Conservation (phyloP, 2,329 filamentous ascomycete genomes). For the Aspergillus eucalypticola region DNA sequence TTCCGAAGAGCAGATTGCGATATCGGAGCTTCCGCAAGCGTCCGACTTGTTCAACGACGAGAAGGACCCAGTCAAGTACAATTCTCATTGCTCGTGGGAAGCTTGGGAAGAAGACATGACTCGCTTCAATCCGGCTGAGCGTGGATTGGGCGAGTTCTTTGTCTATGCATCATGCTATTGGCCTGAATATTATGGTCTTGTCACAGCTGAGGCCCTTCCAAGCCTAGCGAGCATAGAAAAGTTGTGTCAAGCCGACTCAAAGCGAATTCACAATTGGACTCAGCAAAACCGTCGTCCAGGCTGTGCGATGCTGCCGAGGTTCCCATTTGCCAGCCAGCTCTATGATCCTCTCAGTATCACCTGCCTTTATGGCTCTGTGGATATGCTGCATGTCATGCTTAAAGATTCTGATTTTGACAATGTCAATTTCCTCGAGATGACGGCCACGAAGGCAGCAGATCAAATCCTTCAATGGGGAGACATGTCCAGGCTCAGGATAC, state of each 20-base stretch:
- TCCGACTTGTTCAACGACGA: slow-evolving; percentile 28
- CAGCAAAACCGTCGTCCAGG: slow-evolving; percentile 35
- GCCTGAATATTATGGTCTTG: slow-evolving; percentile 32
- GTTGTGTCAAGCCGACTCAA: slow-evolving; percentile 26
- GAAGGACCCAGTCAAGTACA: slow-evolving; percentile 19
- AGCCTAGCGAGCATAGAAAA: slow-evolving; percentile 10
- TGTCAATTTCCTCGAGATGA: slow-evolving; percentile 13
- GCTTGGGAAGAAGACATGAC: slow-evolving; percentile 34
- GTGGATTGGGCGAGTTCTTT: slow-evolving; percentile 33
- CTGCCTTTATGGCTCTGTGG: slow-evolving; percentile 36
- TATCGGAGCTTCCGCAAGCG: slow-evolving; percentile 26
- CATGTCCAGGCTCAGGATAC: slow-evolving; percentile 22
- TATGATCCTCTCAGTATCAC: slow-evolving; percentile 40
- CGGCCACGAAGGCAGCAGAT: slow-evolving; percentile 24
- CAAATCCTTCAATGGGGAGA: slow-evolving; percentile 33
- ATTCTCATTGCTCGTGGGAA: slow-evolving; percentile 31
- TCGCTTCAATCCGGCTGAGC: slow-evolving; percentile 26
- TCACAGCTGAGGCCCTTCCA: slow-evolving; percentile 20
- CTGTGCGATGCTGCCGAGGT: slow-evolving; percentile 32
- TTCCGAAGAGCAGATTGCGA: slow-evolving; percentile 28
- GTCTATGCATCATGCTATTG: slow-evolving; percentile 42
- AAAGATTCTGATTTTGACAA: slow-evolving; percentile 23
- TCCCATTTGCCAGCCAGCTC: slow-evolving; percentile 31
- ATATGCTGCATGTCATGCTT: slow-evolving; percentile 32
- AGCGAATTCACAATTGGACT: slow-evolving; percentile 34